Evolutionary conservation across 2,329 filamentous ascomycete genomes (phyloP), one percentile per base, ranked within the genome.

Genomic region (Ceratocystis smalleyi): DNA sequence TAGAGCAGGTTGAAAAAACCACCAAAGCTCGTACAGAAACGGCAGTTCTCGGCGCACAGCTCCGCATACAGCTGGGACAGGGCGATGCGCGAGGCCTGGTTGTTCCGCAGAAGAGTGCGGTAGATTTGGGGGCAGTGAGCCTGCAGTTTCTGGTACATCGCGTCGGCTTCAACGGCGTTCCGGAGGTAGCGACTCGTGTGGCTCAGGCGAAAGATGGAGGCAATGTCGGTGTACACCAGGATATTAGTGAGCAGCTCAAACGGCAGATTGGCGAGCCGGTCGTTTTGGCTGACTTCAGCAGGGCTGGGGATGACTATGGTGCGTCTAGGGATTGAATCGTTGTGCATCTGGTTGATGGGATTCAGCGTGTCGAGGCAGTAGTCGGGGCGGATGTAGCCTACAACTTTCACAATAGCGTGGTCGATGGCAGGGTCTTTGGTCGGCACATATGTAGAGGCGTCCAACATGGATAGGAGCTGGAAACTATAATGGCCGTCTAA

Each of bases 1-100:
- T 63, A 63, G 17, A 63, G 49, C n/a, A 63, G 0, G 30, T 27
- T 63, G 49, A 57, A 63, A 27, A 63, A 63, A 17, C 61, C 61
- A 3, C 49, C 61, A 63, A 63, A 63, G 49, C 30, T 45, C 15
- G 6, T n/a, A 40, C 61, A 63, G 32, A 59, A 45, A 8, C 49
- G 35, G 32, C 61, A 63, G 19, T 57, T 32, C 27, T 63, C 19
- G 2, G 47, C 30, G 22, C 49, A 63, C 49, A 63, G 32, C 3
- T 54, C 30, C 6, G 24, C 17, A 24, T 63, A 59, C 49, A 63
- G 6, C 19, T 54, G 17, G 17, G 5, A 12, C 3, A 63, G 4
- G 7, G 61, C 43, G 19, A 63, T 63, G 30, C 24, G 61, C 19
- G 12, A 5, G 19, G 61, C 49, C 49, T 43, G 49, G 12, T 54